Conservation (phyloP, 2,329 filamentous ascomycete species). For the Paecilomyces formosus region DNA sequence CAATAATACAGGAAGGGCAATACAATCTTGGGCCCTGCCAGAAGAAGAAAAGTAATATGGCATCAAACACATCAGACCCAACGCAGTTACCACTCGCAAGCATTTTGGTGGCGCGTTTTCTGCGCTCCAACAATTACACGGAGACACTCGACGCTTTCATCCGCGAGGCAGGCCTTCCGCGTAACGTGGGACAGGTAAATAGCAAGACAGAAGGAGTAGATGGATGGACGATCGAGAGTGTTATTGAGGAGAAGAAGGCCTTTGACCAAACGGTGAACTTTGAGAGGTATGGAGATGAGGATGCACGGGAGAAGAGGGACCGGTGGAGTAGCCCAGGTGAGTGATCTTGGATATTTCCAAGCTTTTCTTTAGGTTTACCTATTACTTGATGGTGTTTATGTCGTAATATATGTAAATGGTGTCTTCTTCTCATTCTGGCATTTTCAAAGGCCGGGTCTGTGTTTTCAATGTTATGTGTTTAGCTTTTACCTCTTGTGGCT, state of each 20-base stretch:
- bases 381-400: not conserved
- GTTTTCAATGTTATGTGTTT: not conserved
- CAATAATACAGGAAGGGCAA: not conserved
- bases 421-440: too few relatives aligned
- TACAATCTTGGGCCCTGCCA: not conserved
- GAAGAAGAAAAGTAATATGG: not conserved
- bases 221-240: conserved; percentile 49
- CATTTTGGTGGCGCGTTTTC: conserved; percentile 36
- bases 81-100: conserved; percentile 18
- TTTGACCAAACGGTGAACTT: conserved; percentile 51
- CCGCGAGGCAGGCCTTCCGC: conserved; percentile 46
- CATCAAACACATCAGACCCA: not conserved
- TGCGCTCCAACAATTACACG: conserved; percentile 34
- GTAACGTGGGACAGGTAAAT: conserved; percentile 39
- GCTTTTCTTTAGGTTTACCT: not conserved
- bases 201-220: conserved; percentile 19
- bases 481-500: not conserved
- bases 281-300: conserved; percentile 46
- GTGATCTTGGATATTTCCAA: conserved; percentile 3
- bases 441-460: too few relatives aligned
- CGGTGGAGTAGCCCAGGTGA: conserved; percentile 43
- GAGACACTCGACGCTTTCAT: conserved; percentile 54
- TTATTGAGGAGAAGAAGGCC: conserved; percentile 54
- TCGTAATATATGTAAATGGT: not conserved
- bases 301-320: conserved; percentile 23